Base-by-base conservation (phyloP, 164 flowering plant species). In the Santalum album region DNA sequence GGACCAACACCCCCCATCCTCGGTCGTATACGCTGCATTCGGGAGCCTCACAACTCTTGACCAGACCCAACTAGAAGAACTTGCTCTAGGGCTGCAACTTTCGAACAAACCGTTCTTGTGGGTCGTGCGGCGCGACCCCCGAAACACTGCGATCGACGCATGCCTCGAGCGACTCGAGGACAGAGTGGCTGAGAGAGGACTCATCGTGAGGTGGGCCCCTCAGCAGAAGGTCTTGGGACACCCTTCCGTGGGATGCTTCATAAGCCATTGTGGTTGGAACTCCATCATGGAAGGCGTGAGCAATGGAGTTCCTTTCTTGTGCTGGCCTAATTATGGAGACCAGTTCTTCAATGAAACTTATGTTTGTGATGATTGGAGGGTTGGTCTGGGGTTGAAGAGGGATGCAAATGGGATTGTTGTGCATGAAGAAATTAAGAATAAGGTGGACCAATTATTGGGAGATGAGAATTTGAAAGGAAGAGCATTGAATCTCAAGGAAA, bases 251-350 rank as follows among this genome's bases (percentile, higher is more conserved):
- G n/a, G n/a, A n/a, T n/a, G n/a, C n/a, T n/a, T n/a, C n/a, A n/a
- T n/a, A n/a, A n/a, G n/a, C n/a, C n/a, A n/a, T n/a, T n/a, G n/a
- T n/a, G n/a, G n/a, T n/a, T n/a, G n/a, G n/a, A n/a, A n/a, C n/a
- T n/a, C n/a, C n/a, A n/a, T n/a, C n/a, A n/a, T n/a, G n/a, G n/a
- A n/a, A n/a, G n/a, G n/a, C n/a, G n/a, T n/a, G n/a, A n/a, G n/a
- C n/a, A n/a, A n/a, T n/a, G n/a, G n/a, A n/a, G n/a, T n/a, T n/a
- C n/a, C n/a, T n/a, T n/a, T n/a, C n/a, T n/a, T 78, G 25, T 80
- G 86, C 38, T 78, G 84, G 81, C 85, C 88, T 21, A 63, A 70
- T 63, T 72, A 68, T 56, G 78, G 61, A 16, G 81, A 82, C 48
- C 88, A 82, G 40, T 65, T 76, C 63, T 51, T 62, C 1, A 69